Evolutionary conservation across 1,284 basidiomycete species (phyloP).

Genomic region (Polyporus tsugae): DNA sequence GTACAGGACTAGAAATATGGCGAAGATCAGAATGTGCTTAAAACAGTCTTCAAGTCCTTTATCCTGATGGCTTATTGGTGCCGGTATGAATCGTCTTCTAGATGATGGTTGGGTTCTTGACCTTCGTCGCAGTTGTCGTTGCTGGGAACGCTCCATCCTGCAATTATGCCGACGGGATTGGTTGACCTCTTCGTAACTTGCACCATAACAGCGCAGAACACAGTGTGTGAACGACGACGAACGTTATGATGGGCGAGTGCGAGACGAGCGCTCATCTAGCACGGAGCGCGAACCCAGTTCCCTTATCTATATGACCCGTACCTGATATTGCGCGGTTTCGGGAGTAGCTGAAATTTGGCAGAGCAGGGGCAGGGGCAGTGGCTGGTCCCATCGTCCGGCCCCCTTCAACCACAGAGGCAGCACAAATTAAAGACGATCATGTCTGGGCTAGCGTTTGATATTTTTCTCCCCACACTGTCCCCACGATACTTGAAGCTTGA

Average conservation of each 20-base stretch:
- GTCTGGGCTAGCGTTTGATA: not conserved
- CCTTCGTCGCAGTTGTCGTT: not conserved
- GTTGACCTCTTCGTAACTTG: not conserved
- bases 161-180: not conserved
- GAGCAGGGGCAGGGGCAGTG: not conserved
- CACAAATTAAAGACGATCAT: not conserved
- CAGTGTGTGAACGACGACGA: too few relatives aligned
- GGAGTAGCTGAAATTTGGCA: not conserved
- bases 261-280: not conserved
- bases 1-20: not conserved
- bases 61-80: not conserved
- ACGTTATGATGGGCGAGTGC: not conserved
- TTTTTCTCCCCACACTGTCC: not conserved
- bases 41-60: not conserved
- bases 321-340: not conserved
- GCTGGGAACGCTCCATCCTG: not conserved
- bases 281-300: not conserved
- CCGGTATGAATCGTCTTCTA: not conserved
- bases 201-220: not conserved
- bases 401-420: not conserved
- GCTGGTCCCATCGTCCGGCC: not conserved
- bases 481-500: not conserved
- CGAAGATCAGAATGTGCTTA: not conserved
- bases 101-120: not conserved
- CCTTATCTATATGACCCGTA: not conserved